Percentiles rank a stretch among this genome's conserved stretches.
Conservation (phyloP, 2,329 filamentous ascomycete species). For the Claviceps capensis region DNA sequence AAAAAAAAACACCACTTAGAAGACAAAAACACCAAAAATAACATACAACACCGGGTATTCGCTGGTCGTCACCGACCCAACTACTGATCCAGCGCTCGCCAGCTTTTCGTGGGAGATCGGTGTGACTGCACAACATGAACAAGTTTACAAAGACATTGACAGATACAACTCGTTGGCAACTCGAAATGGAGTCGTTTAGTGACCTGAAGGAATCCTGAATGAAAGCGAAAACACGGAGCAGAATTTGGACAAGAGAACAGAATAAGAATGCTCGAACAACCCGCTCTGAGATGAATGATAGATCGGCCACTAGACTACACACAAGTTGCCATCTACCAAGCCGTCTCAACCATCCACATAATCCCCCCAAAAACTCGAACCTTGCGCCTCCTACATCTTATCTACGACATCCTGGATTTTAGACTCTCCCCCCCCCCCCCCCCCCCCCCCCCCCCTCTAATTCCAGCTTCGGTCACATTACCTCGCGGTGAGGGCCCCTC, state of each 20-base stretch:
- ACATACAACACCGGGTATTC: conserved; percentile 3
- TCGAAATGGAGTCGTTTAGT: background rate
- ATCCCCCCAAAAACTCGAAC: no score
- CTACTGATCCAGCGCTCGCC: conserved; percentile 3
- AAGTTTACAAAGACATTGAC: background rate
- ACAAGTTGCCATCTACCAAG: no score
- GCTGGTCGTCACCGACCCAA: conserved; percentile 4
- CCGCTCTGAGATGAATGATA: no score
- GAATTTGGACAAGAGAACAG: background rate
- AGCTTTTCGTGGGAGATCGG: conserved; percentile 2
- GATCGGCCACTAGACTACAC: no score
- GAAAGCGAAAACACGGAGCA: no score
- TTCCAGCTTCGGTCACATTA: background rate
- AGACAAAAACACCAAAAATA: background rate
- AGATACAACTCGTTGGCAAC: background rate
- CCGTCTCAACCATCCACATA: no score
- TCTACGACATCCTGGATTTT: no score
- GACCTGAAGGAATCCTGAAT: background rate
- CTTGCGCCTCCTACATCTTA: no score
- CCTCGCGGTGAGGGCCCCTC: background rate
- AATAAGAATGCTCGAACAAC: no score
- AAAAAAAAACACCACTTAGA: no score
- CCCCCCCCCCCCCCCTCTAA: background rate
- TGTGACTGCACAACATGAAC: background rate
- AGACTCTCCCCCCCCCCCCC: no score